phyloP scores from a whole-genome alignment of 139 green algal species.

The Auxenochlorella pyrenoidosa region DNA sequence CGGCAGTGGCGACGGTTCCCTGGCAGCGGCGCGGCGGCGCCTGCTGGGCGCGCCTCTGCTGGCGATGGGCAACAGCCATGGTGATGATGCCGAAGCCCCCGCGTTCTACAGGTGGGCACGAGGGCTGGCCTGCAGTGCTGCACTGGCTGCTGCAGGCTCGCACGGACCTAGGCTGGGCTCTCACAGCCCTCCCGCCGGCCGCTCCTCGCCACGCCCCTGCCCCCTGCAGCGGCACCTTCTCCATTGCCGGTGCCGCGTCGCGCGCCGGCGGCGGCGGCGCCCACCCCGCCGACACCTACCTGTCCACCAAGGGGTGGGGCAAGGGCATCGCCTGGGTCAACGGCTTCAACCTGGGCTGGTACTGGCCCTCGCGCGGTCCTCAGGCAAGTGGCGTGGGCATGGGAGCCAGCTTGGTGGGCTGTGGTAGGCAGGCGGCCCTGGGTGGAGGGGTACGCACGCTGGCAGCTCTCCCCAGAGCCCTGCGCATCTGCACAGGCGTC shows the following conservation, averaged over 20 bases:
- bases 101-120: conserved; percentile 27
- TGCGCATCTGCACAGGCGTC: too few relatives aligned
- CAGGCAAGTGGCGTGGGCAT: not conserved
- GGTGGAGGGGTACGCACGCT: too few relatives aligned
- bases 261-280: not conserved
- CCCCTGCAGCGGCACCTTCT: conserved; percentile 19
- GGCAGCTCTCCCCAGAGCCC: too few relatives aligned
- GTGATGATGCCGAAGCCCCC: not conserved
- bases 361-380: conserved; percentile 32
- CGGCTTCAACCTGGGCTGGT: conserved; percentile 67
- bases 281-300: conserved; percentile 58
- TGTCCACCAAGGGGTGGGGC: conserved; percentile 50
- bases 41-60: not conserved
- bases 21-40: conserved; percentile 1
- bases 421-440: too few relatives aligned
- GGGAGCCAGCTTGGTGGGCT: too few relatives aligned
- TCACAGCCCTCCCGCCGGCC: not conserved
- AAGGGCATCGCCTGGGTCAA: conserved; percentile 70
- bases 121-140: not conserved
- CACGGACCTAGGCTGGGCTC: too few relatives aligned
- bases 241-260: not conserved
- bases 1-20: not conserved
- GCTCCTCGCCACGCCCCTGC: not conserved
- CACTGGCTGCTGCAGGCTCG: not conserved
- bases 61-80: not conserved